A percentile compares a stretch with the other conserved stretches of the same genome.
phyloP scores from a whole-genome alignment of 1,139 yeast species.

The Yamadazyma siamensis region DNA sequence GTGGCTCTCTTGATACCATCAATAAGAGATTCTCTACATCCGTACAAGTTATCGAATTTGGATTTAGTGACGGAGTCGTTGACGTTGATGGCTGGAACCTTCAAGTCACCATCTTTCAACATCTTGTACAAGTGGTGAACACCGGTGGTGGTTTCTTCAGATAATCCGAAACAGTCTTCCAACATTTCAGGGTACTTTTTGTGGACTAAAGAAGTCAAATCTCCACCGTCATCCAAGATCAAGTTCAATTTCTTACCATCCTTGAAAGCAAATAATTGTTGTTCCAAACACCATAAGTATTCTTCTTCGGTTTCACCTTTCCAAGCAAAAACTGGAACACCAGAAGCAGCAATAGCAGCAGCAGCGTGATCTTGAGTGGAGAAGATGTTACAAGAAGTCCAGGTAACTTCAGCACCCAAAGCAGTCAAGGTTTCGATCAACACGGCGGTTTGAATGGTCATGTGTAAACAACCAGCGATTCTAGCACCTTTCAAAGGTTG shows the following conservation, averaged over 20 bases:
- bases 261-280: slow-evolving; percentile 98
- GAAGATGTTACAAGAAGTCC: slow-evolving; percentile 99
- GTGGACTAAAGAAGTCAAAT: slow-evolving; percentile 94
- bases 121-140: slow-evolving; percentile 98
- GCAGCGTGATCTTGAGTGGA: slow-evolving; percentile 99
- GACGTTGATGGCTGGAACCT: slow-evolving; percentile 99
- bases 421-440: slow-evolving; percentile 96
- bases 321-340: slow-evolving; percentile 99
- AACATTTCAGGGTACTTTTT: slow-evolving; percentile 98
- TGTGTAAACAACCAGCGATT: slow-evolving; percentile 98
- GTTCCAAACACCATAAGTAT: slow-evolving; percentile 99
- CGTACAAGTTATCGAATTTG: slow-evolving; percentile 98
- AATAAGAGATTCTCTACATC: slow-evolving; percentile 97
- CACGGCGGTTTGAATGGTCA: slow-evolving; percentile 99
- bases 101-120: slow-evolving; percentile 84
- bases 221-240: slow-evolving; percentile 99
- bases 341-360: slow-evolving; percentile 99
- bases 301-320: slow-evolving; percentile 99
- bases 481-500: slow-evolving; percentile 99
- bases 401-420: slow-evolving; percentile 99
- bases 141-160: slow-evolving; percentile 99
- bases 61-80: slow-evolving; percentile 99
- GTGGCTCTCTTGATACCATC: slow-evolving; percentile 99
- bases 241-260: slow-evolving; percentile 94
- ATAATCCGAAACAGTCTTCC: slow-evolving; percentile 90